Evolutionary conservation across 176 grass and related monocot genomes (phyloP).

Genomic region (Avena atlantica): DNA sequence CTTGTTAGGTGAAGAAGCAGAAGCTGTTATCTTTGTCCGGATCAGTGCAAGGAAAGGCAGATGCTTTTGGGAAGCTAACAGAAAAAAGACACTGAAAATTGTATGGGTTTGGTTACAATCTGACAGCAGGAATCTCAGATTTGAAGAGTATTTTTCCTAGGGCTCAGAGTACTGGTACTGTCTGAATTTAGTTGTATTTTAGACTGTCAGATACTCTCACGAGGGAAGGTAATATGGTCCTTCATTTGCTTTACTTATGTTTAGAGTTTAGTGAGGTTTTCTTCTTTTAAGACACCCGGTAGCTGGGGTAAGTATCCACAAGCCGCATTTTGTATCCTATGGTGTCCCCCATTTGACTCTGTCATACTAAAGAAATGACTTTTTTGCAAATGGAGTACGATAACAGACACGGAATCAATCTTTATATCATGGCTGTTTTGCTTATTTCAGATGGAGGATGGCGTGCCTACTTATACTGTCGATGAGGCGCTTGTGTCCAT

Average conservation of each 20-base stretch:
- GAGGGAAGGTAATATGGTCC: not conserved
- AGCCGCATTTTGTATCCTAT: not conserved
- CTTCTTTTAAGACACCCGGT: not conserved
- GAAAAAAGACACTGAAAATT: not conserved
- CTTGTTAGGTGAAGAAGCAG: not conserved
- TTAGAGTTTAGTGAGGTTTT: not conserved
- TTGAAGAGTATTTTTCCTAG: not conserved
- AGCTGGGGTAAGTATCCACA: not conserved
- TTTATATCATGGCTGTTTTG: not conserved
- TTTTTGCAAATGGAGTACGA: not conserved
- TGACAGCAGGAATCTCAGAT: not conserved
- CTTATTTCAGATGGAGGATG: constrained; percentile 80
- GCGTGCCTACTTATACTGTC: constrained; percentile 68
- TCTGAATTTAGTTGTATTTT: constrained; percentile 11
- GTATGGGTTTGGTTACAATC: not conserved
- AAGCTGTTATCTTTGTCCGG: not conserved
- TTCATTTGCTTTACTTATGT: not conserved
- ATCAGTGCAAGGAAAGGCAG: not conserved
- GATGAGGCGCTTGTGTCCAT: constrained; percentile 84
- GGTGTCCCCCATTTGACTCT: not conserved
- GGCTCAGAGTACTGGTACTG: not conserved
- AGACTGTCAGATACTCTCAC: not conserved
- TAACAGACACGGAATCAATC: not conserved
- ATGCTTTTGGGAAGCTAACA: not conserved
- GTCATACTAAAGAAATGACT: not conserved